A percentile compares a stretch with the other conserved stretches of the same genome.
Conservation (phyloP, 495 filamentous ascomycete genomes). For the Trichoderma erinaceum region DNA sequence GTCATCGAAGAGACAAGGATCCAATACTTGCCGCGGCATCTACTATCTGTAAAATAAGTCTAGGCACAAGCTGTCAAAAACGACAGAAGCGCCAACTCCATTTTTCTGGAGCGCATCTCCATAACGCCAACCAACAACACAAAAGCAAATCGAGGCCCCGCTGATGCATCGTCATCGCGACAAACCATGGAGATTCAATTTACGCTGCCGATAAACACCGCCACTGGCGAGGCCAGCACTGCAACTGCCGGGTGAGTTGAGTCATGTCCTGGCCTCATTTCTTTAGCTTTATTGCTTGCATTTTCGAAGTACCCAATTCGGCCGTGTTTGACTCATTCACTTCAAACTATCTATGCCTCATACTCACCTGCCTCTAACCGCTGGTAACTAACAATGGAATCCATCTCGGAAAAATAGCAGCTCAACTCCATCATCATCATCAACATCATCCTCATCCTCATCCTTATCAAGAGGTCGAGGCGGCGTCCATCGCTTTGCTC, state of each 20-base stretch:
- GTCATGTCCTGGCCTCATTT: background rate
- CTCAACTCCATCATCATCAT: background rate
- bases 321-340: background rate
- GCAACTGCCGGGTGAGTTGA: background rate
- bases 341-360: background rate
- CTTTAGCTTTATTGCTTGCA: too few relatives aligned
- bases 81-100: too few relatives aligned
- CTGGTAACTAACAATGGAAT: background rate
- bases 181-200: constrained; percentile 16
- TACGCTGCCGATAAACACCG: constrained; percentile 5
- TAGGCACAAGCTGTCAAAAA: too few relatives aligned
- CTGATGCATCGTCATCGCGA: background rate
- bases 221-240: background rate
- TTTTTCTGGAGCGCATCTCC: too few relatives aligned
- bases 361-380: too few relatives aligned
- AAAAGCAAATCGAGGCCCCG: background rate
- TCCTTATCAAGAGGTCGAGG: background rate
- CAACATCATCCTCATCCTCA: too few relatives aligned
- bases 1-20: background rate
- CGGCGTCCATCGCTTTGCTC: constrained; percentile 12
- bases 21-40: background rate
- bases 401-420: background rate
- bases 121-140: too few relatives aligned
- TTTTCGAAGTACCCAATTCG: background rate
- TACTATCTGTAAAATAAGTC: too few relatives aligned